Evolutionary conservation across 352 stramenopile genomes (phyloP).

Genomic region (Globisporangium cederbergense): DNA sequence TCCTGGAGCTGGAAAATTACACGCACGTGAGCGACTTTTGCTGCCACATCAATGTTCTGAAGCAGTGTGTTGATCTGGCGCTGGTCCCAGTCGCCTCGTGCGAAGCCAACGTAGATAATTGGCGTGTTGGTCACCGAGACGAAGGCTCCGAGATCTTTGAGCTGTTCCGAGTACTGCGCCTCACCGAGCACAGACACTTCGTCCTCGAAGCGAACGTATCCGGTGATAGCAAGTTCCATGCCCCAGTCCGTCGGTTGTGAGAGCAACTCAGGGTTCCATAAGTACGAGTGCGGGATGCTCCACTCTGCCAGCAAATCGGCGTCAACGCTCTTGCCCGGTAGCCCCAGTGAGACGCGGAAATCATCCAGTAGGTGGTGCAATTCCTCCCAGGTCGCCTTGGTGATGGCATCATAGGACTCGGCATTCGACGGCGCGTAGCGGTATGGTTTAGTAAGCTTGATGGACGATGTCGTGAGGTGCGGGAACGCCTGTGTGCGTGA

Average conservation of each 20-base stretch:
- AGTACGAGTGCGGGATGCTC: conserved; percentile 64
- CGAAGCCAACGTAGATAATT: conserved; percentile 47
- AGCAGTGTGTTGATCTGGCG: conserved; percentile 37
- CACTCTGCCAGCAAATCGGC: conserved; percentile 48
- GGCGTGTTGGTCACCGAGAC: too few relatives aligned
- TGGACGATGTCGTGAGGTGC: conserved; percentile 34
- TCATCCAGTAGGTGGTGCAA: conserved; percentile 49
- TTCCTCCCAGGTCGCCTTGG: conserved; percentile 43
- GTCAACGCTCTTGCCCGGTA: conserved; percentile 36
- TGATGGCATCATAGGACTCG: conserved; percentile 50
- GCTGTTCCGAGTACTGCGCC: too few relatives aligned
- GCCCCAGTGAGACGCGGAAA: conserved; percentile 49
- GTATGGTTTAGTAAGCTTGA: conserved; percentile 38
- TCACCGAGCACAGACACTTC: too few relatives aligned
- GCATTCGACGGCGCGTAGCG: conserved; percentile 43
- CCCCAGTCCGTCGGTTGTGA: conserved; percentile 64
- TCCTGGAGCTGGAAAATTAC: conserved; percentile 63
- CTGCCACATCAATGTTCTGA: conserved; percentile 40
- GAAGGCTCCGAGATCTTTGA: too few relatives aligned
- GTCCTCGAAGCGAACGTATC: conserved; percentile 27
- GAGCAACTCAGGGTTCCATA: conserved; percentile 60
- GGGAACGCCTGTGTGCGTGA: conserved; percentile 59
- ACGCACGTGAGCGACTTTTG: conserved; percentile 28
- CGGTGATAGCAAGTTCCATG: conserved; percentile 48
- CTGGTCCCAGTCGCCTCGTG: conserved; percentile 43